Evolutionary conservation across 345 rosid genomes (phyloP).

Genomic region (Adansonia digitata): DNA sequence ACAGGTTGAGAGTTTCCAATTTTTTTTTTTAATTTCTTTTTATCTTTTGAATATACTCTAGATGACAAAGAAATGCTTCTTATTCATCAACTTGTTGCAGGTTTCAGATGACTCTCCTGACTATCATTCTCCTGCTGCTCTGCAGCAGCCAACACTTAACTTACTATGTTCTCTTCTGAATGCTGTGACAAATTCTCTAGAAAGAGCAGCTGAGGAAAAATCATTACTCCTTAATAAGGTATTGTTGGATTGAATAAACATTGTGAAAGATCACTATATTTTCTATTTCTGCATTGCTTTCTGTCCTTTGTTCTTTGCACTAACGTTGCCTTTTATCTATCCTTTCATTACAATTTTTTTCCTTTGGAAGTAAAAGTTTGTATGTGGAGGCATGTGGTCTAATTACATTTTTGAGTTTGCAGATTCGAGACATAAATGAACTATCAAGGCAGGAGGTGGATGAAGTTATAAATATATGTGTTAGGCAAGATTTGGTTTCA

Average conservation of each 20-base stretch:
- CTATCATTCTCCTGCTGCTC: conserved; percentile 34
- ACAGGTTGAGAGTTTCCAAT: not conserved
- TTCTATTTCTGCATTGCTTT: not conserved
- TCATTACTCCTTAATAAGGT: conserved; percentile 81
- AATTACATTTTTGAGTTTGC: conserved; percentile 20
- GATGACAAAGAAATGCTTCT: not conserved
- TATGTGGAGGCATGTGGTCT: not conserved
- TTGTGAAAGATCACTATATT: not conserved
- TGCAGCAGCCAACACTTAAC: conserved; percentile 67
- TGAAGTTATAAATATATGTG: conserved; percentile 69
- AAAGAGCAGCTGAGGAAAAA: conserved; percentile 86
- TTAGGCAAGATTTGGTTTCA: conserved; percentile 47
- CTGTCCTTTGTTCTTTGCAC: not conserved
- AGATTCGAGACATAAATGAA: conserved; percentile 90
- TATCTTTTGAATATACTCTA: not conserved
- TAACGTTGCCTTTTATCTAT: not conserved
- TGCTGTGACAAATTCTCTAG: conserved; percentile 60
- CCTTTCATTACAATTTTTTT: not conserved
- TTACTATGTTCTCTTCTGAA: conserved; percentile 60
- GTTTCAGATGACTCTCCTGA: conserved; percentile 43
- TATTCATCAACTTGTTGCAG: conserved; percentile 31
- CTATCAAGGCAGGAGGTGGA: conserved; percentile 95
- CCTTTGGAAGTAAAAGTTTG: not conserved
- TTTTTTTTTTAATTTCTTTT: not conserved
- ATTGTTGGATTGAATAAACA: not conserved